Percentiles rank a stretch among this genome's conserved stretches.
These are phyloP conservation scores for Vararia minispora DNA, from an alignment of 768 basidiomycete genomes.

Conservation along the genomic window DNA sequence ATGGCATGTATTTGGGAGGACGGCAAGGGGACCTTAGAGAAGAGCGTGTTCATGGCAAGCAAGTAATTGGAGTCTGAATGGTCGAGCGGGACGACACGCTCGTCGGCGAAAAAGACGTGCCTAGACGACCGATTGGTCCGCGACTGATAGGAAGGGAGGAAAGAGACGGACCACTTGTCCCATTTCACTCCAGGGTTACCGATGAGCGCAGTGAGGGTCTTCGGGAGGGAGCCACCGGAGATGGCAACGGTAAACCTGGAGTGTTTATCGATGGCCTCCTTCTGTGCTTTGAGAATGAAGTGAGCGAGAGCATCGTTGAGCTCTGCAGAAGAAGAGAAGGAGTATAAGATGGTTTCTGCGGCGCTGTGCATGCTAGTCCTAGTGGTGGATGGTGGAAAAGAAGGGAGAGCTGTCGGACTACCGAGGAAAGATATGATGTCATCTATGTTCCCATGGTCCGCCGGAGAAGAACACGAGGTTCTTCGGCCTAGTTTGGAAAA, in stretches of 20 bases:
- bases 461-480: too few relatives aligned
- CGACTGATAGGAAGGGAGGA: neutral
- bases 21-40: slow-evolving; percentile 76
- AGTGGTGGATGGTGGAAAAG: too few relatives aligned
- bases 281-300: slow-evolving; percentile 82
- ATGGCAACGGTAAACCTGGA: slow-evolving; percentile 88
- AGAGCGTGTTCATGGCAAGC: slow-evolving; percentile 63
- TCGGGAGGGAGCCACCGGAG: slow-evolving; percentile 88
- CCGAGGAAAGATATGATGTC: too few relatives aligned
- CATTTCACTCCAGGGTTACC: slow-evolving; percentile 61
- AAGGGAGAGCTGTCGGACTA: too few relatives aligned
- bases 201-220: slow-evolving; percentile 65
- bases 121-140: slow-evolving; percentile 28
- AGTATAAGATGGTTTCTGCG: slow-evolving; percentile 55
- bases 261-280: slow-evolving; percentile 80
- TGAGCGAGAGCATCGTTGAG: slow-evolving; percentile 61
- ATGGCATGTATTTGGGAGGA: slow-evolving; percentile 70
- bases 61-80: slow-evolving; percentile 87
- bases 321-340: slow-evolving; percentile 45
- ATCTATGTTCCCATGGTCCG: too few relatives aligned
- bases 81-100: slow-evolving; percentile 89
- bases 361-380: slow-evolving; percentile 36
- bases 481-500: too few relatives aligned
- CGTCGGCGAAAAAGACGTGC: slow-evolving; percentile 97
- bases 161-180: slow-evolving; percentile 75